Evolutionary conservation across 2,329 filamentous ascomycete genomes (phyloP), one percentile per base, ranked within the genome.

Genomic region (Zopfia rhizophila): DNA sequence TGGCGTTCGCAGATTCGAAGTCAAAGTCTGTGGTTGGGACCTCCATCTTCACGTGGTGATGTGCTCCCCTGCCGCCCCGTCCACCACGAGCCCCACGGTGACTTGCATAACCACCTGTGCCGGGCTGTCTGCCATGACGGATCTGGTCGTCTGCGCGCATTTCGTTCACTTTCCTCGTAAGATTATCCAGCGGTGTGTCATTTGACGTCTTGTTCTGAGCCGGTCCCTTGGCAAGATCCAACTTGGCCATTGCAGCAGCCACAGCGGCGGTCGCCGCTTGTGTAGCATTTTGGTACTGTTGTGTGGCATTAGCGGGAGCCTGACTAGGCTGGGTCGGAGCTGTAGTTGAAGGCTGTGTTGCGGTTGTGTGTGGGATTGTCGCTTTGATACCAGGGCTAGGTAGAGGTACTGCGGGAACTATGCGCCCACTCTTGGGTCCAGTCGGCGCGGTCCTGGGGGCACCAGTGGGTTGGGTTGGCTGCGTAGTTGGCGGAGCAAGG

Each of bases 1-100:
- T 94, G 36, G 89, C 89, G 68, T 96, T 96, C 19, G 89, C 81
- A 12, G 82, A 83, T 58, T 88, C 89, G 65, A 99, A 99, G 66
- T 99, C 93, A 61, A 92, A 99, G 66, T 97, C 94, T 1, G 90
- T 86, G 35, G 88, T 84, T 0, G 94, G 94, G 3, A 99, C 90
- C 40, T 96, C 92, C 22, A 97, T 85, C 75, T 90, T 94, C 36
- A 80, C 75, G 47, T 76, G 68, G 29, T 52, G 75, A 48, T 74
- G 66, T 29, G 70, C 73, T 22, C 78, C 77, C 42, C 78, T 70
- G 38, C 81, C 75, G 8, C 75, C 78, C 28, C 79, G 73, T 25
- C 74, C 75, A 43, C 75, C 63, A 13, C 64, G 62, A 8, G 51
- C 58, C 27, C 72, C 69, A 31, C 72, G 70, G 35, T 65, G 59